Evolutionary conservation across 2,329 filamentous ascomycete genomes (phyloP).

Genomic region (Venturia aucupariae): DNA sequence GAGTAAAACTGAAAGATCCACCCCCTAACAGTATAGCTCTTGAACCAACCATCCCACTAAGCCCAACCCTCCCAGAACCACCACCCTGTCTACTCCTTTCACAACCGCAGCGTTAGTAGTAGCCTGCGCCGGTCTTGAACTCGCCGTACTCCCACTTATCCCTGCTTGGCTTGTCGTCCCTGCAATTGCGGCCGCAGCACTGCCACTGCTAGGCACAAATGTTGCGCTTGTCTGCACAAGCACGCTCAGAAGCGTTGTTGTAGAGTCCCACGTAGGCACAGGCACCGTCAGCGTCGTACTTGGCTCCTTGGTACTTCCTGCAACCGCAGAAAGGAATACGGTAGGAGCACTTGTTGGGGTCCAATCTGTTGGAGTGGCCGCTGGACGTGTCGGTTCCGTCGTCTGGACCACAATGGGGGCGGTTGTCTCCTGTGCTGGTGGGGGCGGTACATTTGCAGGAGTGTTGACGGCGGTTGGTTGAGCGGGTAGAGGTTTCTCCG

Average conservation of each 20-base stretch:
- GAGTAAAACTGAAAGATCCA: too few species aligned
- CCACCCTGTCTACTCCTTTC: background rate
- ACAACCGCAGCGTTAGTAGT: background rate
- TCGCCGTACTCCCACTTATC: background rate
- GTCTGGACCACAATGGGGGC: background rate
- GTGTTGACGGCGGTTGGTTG: background rate
- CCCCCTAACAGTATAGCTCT: background rate
- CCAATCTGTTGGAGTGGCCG: background rate
- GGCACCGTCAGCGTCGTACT: conserved; percentile 4
- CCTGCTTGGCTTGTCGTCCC: background rate
- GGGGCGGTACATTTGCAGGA: background rate
- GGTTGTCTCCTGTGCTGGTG: background rate
- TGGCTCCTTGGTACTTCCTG: background rate
- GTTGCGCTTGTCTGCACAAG: background rate
- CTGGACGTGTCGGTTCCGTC: background rate
- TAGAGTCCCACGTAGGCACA: background rate
- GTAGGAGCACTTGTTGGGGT: background rate
- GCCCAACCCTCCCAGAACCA: background rate
- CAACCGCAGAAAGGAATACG: background rate
- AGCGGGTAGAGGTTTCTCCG: background rate
- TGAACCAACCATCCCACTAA: background rate
- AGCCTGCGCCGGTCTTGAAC: background rate
- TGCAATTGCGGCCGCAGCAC: background rate
- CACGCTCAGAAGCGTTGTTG: background rate
- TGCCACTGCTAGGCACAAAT: background rate